These are phyloP conservation scores for Solanum chiquidenum DNA, from an alignment of 257 asterid species.

Conservation along the genomic window DNA sequence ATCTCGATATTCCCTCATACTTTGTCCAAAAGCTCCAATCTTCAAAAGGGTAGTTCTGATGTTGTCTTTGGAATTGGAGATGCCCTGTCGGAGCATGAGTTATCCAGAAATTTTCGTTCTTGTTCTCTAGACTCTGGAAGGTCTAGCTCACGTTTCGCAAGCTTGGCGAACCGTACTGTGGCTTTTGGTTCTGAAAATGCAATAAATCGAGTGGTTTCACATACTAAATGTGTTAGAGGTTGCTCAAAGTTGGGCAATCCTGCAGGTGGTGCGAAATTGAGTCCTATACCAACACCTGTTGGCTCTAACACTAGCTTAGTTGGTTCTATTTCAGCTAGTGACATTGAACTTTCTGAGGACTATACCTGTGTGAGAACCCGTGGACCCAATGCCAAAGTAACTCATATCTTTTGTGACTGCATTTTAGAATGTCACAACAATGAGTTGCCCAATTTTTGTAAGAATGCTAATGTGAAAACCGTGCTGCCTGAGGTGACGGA, in stretches of 20 bases:
- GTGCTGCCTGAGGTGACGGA: slow-evolving; percentile 13
- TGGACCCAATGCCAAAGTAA: slow-evolving; percentile 84
- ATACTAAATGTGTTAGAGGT: background rate
- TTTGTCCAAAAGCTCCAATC: slow-evolving; percentile 20
- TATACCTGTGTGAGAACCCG: slow-evolving; percentile 80
- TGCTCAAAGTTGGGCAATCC: slow-evolving; percentile 20
- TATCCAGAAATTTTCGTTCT: slow-evolving; percentile 27
- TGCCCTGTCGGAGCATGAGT: slow-evolving; percentile 15
- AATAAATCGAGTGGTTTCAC: slow-evolving; percentile 9
- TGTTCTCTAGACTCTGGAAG: slow-evolving; percentile 63
- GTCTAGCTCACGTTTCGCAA: slow-evolving; percentile 24
- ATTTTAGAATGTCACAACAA: slow-evolving; percentile 60
- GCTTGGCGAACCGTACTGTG: slow-evolving; percentile 31
- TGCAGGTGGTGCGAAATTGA: slow-evolving; percentile 12
- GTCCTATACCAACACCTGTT: slow-evolving; percentile 11
- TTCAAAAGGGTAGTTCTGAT: slow-evolving; percentile 34
- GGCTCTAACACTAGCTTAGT: slow-evolving; percentile 16
- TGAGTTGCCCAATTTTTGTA: slow-evolving; percentile 23
- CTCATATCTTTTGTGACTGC: slow-evolving; percentile 87
- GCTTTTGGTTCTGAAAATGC: slow-evolving; percentile 23
- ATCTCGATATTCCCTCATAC: slow-evolving; percentile 35
- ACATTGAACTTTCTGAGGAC: slow-evolving; percentile 88
- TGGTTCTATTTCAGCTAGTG: slow-evolving; percentile 46
- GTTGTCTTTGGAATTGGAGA: slow-evolving; percentile 68
- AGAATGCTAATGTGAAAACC: slow-evolving; percentile 16